Conservation (phyloP, 176 grass and related monocot genomes). For the Aegilops longissima region DNA sequence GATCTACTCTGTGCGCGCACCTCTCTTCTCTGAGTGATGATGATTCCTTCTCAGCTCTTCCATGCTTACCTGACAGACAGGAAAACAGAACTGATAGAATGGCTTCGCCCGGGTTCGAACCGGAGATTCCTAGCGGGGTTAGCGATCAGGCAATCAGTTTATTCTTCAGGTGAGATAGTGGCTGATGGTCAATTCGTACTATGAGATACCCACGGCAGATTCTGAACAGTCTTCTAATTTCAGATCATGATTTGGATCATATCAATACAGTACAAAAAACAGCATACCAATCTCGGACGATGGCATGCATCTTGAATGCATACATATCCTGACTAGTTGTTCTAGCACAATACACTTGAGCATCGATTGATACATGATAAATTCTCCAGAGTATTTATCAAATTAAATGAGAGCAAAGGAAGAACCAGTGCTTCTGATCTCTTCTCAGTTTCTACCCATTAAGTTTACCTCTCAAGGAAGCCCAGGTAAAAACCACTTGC, state of each 20-base stretch:
- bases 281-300: neutral
- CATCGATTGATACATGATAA: neutral
- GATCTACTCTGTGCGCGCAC: no score
- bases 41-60: no score
- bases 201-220: no score
- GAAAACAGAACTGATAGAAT: no score
- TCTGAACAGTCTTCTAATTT: no score
- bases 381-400: neutral
- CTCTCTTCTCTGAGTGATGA: no score
- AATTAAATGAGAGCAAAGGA: neutral
- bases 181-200: no score
- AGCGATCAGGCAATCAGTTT: no score
- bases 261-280: neutral
- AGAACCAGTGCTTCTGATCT: neutral
- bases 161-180: no score
- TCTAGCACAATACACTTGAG: neutral
- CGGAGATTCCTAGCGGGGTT: constrained; percentile 11
- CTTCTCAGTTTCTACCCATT: neutral
- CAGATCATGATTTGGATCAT: no score
- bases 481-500: neutral
- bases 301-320: neutral
- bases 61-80: no score
- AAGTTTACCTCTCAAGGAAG: neutral
- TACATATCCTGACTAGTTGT: neutral
- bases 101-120: constrained; percentile 75